phyloP scores from a whole-genome alignment of 2,329 filamentous ascomycete genomes.

The Emydomyces testavorans region DNA sequence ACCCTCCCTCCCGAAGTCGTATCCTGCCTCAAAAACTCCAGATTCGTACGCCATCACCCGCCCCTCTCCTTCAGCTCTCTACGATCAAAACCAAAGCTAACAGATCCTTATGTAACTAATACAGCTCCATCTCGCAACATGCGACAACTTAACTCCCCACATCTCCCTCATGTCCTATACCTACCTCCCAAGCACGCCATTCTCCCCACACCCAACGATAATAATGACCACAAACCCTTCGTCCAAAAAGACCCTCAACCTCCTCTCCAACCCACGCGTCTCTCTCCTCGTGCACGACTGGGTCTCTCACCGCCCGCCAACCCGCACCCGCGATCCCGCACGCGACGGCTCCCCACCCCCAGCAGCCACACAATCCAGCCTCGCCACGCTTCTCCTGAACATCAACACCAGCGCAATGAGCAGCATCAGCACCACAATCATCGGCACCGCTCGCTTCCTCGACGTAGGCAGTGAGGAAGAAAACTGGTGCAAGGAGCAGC shows the following conservation, averaged over 20 bases:
- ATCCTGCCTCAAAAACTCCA: slow-evolving; percentile 82
- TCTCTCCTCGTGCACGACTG: slow-evolving; percentile 96
- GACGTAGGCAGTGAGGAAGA: slow-evolving; percentile 68
- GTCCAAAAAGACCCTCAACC: slow-evolving; percentile 60
- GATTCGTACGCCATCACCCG: slow-evolving; percentile 56
- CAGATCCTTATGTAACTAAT: slow-evolving; percentile 8
- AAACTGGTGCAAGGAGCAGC: slow-evolving; percentile 65
- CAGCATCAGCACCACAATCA: slow-evolving; percentile 86
- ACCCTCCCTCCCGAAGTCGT: slow-evolving; percentile 73
- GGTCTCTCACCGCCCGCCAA: slow-evolving; percentile 84
- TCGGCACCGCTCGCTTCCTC: slow-evolving; percentile 69
- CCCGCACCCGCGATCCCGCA: slow-evolving; percentile 45
- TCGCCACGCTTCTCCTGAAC: slow-evolving; percentile 75
- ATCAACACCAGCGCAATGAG: slow-evolving; percentile 81
- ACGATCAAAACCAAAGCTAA: slow-evolving; percentile 8
- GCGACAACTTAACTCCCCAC: slow-evolving; percentile 69
- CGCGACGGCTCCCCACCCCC: slow-evolving; percentile 53
- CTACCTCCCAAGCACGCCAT: slow-evolving; percentile 71
- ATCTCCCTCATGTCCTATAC: slow-evolving; percentile 99
- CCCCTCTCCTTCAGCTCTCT: slow-evolving; percentile 12
- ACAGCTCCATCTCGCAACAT: slow-evolving; percentile 91
- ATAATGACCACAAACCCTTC: slow-evolving; percentile 84
- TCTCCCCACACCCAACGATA: slow-evolving; percentile 63
- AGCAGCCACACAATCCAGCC: slow-evolving; percentile 54
- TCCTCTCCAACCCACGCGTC: slow-evolving; percentile 72